phyloP scores from a whole-genome alignment of 139 green algal genomes.

The Edaphochlamys debaryana region DNA sequence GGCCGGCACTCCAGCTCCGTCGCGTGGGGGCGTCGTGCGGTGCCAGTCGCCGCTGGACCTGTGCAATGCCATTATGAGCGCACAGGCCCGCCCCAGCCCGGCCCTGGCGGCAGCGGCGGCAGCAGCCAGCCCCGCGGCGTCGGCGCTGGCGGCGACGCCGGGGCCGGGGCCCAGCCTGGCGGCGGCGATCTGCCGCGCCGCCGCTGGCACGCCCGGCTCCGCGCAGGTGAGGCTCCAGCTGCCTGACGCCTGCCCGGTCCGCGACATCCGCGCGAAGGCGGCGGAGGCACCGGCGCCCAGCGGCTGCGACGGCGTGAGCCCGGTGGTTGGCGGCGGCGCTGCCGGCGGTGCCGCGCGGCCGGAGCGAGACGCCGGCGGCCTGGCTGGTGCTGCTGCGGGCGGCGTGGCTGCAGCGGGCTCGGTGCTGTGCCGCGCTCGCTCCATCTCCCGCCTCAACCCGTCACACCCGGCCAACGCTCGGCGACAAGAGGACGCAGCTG shows the following conservation, averaged over 20 bases:
- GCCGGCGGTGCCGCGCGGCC: too few species aligned
- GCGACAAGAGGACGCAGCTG: too few species aligned
- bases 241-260: slow-evolving; percentile 6
- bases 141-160: too few species aligned
- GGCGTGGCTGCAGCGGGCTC: not conserved
- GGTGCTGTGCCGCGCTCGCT: not conserved
- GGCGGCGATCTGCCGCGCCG: too few species aligned
- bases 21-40: not conserved
- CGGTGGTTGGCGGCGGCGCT: too few species aligned
- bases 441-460: not conserved
- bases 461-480: not conserved
- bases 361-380: too few species aligned
- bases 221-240: slow-evolving; percentile 1
- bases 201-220: not conserved
- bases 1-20: not conserved
- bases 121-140: not conserved
- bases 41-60: slow-evolving; percentile 14
- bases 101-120: not conserved
- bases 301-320: not conserved
- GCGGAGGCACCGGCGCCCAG: not conserved
- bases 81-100: not conserved
- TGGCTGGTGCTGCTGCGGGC: not conserved
- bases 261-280: not conserved
- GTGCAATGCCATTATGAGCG: not conserved
- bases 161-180: not conserved